phyloP scores from a whole-genome alignment of 2,329 filamentous ascomycete genomes.

The Cladosporium sp. region DNA sequence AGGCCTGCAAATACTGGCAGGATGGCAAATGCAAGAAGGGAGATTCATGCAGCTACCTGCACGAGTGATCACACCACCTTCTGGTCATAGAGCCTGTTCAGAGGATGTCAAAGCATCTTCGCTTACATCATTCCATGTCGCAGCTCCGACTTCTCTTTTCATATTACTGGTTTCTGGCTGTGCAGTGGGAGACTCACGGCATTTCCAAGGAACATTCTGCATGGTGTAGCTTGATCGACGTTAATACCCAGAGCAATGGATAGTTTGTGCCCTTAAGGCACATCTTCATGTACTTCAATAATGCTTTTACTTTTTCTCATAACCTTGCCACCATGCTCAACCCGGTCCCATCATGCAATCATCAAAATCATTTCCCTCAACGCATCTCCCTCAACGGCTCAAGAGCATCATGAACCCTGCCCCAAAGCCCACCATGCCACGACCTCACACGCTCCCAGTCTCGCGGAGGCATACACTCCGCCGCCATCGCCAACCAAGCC shows the following conservation, averaged over 20 bases:
- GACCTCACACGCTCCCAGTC: conserved; percentile 51
- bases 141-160: background rate
- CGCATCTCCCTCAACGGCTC: conserved; percentile 27
- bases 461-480: conserved; percentile 40
- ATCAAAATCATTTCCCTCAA: conserved; percentile 4
- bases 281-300: conserved; percentile 2
- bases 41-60: conserved; percentile 34
- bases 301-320: background rate
- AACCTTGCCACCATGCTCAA: background rate
- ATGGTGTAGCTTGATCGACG: background rate
- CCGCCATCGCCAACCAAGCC: conserved; percentile 55
- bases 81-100: background rate
- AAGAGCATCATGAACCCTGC: conserved; percentile 48
- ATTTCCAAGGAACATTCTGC: background rate
- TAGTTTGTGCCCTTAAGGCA: background rate
- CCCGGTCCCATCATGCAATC: background rate
- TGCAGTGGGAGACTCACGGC: background rate
- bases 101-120: background rate
- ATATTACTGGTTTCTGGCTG: background rate
- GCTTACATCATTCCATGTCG: background rate
- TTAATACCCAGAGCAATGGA: background rate
- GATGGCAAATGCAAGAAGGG: conserved; percentile 55
- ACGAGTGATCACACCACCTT: conserved; percentile 27
- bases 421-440: conserved; percentile 57
- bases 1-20: conserved; percentile 54